These are phyloP conservation scores for Clarkia xantiana DNA, from an alignment of 345 rosid species.

Conservation along the genomic window DNA sequence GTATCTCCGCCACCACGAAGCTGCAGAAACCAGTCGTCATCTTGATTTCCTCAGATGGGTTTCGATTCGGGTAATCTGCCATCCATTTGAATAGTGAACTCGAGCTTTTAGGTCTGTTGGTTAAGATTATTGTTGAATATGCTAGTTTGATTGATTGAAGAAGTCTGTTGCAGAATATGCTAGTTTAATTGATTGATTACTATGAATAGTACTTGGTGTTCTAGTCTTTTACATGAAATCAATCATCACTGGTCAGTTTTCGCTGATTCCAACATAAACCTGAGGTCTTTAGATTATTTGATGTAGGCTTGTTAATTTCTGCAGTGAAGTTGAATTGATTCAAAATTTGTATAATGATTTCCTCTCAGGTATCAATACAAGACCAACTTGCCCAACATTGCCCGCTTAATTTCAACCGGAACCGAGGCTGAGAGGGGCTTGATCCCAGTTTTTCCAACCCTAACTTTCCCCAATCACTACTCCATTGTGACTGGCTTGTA, in stretches of 20 bases:
- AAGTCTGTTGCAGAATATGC: no score
- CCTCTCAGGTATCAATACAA: slow-evolving; percentile 50
- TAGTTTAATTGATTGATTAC: no score
- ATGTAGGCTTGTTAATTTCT: no score
- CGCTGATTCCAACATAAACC: no score
- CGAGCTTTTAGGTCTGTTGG: background rate
- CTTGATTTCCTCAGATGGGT: slow-evolving; percentile 79
- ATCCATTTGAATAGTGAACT: no score
- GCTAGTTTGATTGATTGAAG: background rate
- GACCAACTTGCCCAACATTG: slow-evolving; percentile 51
- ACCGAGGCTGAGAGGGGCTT: slow-evolving; percentile 81
- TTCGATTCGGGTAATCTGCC: slow-evolving; percentile 44
- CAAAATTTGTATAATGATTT: background rate
- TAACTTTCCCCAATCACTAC: slow-evolving; percentile 90
- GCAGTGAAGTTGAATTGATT: background rate
- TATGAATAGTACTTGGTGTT: no score
- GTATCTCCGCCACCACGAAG: slow-evolving; percentile 10
- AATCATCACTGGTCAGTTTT: no score
- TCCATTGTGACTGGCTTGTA: slow-evolving; percentile 88
- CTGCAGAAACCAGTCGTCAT: slow-evolving; percentile 56
- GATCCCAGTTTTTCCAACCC: slow-evolving; percentile 77
- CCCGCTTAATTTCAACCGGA: slow-evolving; percentile 56
- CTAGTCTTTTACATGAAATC: no score
- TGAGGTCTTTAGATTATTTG: no score
- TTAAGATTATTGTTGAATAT: background rate